Evolutionary conservation across 495 filamentous ascomycete genomes (phyloP).

Genomic region (Annulohypoxylon moriforme): DNA sequence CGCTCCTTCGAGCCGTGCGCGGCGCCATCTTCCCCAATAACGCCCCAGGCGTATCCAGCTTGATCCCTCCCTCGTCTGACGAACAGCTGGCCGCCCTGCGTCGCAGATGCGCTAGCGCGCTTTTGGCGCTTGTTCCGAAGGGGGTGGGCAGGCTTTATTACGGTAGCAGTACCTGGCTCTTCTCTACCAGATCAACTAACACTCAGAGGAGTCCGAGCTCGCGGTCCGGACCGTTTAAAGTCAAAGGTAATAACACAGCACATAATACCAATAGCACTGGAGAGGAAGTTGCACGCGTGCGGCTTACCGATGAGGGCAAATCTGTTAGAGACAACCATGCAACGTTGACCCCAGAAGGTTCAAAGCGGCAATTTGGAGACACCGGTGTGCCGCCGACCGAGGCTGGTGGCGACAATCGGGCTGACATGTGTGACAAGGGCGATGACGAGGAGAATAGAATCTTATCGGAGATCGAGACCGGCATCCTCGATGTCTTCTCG

Average conservation of each 20-base stretch:
- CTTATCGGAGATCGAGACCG: slow-evolving; percentile 61
- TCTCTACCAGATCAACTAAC: slow-evolving; percentile 37
- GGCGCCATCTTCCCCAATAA: slow-evolving; percentile 84
- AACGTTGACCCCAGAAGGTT: slow-evolving; percentile 50
- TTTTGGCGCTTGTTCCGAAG: slow-evolving; percentile 64
- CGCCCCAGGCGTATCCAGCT: slow-evolving; percentile 60
- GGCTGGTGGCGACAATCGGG: slow-evolving; percentile 40
- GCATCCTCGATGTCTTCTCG: slow-evolving; percentile 76
- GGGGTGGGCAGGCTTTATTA: slow-evolving; percentile 64
- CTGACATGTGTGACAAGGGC: slow-evolving; percentile 48
- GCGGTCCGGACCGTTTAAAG: slow-evolving; percentile 47
- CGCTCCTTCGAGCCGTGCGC: slow-evolving; percentile 76
- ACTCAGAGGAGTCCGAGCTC: slow-evolving; percentile 38
- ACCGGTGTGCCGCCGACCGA: slow-evolving; percentile 46
- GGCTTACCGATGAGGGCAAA: slow-evolving; percentile 52
- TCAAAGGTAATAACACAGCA: slow-evolving; percentile 42
- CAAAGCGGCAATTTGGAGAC: slow-evolving; percentile 56
- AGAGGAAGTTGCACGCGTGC: slow-evolving; percentile 47
- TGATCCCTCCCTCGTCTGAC: slow-evolving; percentile 59
- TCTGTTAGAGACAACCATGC: slow-evolving; percentile 50
- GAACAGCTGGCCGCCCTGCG: slow-evolving; percentile 61
- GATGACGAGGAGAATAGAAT: slow-evolving; percentile 51
- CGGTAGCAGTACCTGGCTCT: slow-evolving; percentile 50
- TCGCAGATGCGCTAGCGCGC: slow-evolving; percentile 63
- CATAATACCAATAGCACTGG: slow-evolving; percentile 42